These are phyloP conservation scores for Trichophyton verrucosum DNA, from an alignment of 2,329 filamentous ascomycete species.

Conservation along the genomic window DNA sequence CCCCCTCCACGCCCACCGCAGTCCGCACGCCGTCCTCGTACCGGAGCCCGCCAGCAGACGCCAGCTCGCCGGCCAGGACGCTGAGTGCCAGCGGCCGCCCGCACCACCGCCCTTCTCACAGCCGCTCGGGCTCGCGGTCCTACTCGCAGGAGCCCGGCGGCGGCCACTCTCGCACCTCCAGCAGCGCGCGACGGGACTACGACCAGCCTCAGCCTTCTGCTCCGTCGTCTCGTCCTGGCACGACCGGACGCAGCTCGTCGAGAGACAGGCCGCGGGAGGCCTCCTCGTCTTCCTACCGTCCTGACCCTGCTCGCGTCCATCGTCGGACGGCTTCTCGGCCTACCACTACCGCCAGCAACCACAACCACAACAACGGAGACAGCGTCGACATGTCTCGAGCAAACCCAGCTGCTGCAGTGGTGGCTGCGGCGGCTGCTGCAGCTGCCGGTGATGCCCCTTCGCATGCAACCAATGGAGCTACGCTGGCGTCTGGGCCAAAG, in stretches of 20 bases:
- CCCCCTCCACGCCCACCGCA: conserved; percentile 35
- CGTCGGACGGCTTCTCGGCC: conserved; percentile 31
- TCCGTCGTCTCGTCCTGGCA: conserved; percentile 37
- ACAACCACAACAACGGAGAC: conserved; percentile 22
- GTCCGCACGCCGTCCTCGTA: conserved; percentile 38
- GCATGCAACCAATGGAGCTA: conserved; percentile 30
- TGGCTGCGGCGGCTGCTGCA: conserved; percentile 35
- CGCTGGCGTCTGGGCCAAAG: conserved; percentile 31
- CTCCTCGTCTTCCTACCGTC: conserved; percentile 34
- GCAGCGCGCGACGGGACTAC: conserved; percentile 55
- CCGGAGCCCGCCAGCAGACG: conserved; percentile 29
- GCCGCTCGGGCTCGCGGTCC: conserved; percentile 29
- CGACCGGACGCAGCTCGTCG: conserved; percentile 51
- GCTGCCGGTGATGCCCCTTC: conserved; percentile 17
- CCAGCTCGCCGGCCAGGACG: conserved; percentile 31
- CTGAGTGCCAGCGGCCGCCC: conserved; percentile 35
- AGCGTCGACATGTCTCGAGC: conserved; percentile 36
- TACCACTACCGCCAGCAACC: conserved; percentile 7
- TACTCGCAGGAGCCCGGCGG: conserved; percentile 31
- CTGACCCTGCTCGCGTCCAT: conserved; percentile 42
- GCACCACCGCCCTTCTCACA: conserved; percentile 25
- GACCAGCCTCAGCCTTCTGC: conserved; percentile 42
- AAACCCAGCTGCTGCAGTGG: conserved; percentile 35
- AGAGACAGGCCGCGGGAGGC: conserved; percentile 43
- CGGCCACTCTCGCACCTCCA: conserved; percentile 35